Base-by-base conservation (phyloP, 2,329 filamentous ascomycete species). In the Aspergillus jensenii region DNA sequence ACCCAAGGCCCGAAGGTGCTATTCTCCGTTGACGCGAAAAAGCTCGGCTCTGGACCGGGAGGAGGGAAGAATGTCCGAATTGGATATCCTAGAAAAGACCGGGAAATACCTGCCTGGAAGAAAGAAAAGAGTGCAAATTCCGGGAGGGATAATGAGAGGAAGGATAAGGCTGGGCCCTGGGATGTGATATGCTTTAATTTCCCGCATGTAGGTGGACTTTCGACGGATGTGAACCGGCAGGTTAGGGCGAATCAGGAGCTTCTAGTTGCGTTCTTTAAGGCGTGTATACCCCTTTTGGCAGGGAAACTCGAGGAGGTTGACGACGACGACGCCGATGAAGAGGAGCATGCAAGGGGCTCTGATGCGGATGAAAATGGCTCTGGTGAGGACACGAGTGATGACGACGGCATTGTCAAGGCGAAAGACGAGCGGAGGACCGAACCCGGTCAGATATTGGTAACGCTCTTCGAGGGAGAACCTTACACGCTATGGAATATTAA, bases 401-500 rank as follows among this genome's bases (percentile, higher is more conserved):
- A 33, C 17, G 35, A 50, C 6, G 27, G 25, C 12, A 25, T 49
- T 45, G 49, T 52, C 7, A 54, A 43, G 46, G 58, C 50, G 25
- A 61, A 59, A 60, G 58, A 47, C 55, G 53, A 35, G 19, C 48
- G 55, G 5, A 62, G 72, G 21, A 69, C 67, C 9, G 69, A 67
- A 4, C 71, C 73, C n/a, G 79, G 79, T 5, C 75, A 84, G 66
- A 87, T 97, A 54, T 76, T 96, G 52, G 87, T 98, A 21, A 96
- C 92, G 0, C 78, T 98, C 9, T 99, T 99, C 73, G 93, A 97
- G 74, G 90, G 90, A 58, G 89, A 96, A 74, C 95, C 95, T 0
- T 99, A 99, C 73, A 93, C 91, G 2, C 82, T 97, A 1, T 99
- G 95, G 95, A 97, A 98, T 77, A 83, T 98, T 25, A 85, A 88